A percentile compares a stretch with the other conserved stretches of the same genome.
Evolutionary conservation across 306 rosid genomes (phyloP).

Genomic region (Morella rubra): DNA sequence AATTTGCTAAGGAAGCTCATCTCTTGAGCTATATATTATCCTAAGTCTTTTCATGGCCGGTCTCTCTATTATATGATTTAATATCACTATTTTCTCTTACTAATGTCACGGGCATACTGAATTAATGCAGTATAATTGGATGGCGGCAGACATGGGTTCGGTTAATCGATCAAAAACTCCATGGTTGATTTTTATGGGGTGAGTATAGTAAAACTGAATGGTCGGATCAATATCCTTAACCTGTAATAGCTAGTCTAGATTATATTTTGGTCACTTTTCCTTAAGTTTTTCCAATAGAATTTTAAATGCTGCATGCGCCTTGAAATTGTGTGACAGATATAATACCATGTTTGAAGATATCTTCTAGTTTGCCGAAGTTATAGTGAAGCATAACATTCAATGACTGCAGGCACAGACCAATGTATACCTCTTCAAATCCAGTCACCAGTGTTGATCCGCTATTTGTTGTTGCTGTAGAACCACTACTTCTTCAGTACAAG

Average conservation of each 20-base stretch:
- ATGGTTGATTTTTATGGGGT: slow-evolving; percentile 85
- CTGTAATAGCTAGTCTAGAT: too few species aligned
- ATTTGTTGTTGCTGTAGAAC: slow-evolving; percentile 54
- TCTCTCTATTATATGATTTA: too few species aligned
- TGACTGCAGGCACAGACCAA: slow-evolving; percentile 76
- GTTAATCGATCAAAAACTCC: slow-evolving; percentile 77
- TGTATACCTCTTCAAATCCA: slow-evolving; percentile 56
- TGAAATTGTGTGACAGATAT: too few species aligned
- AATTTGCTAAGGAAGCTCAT: background rate
- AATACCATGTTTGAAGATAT: too few species aligned
- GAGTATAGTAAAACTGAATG: slow-evolving; percentile 17
- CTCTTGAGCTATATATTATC: background rate
- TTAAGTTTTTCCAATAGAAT: too few species aligned
- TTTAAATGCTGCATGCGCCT: too few species aligned
- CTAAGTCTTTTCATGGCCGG: too few species aligned
- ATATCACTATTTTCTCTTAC: background rate
- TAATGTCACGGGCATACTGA: background rate
- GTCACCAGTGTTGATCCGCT: slow-evolving; percentile 2
- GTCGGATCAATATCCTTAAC: too few species aligned
- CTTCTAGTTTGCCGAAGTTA: too few species aligned
- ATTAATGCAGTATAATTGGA: slow-evolving; percentile 67
- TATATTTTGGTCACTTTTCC: too few species aligned
- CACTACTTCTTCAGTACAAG: slow-evolving; percentile 54
- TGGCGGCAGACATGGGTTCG: slow-evolving; percentile 73
- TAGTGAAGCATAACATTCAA: too few species aligned